A percentile compares a stretch with the other conserved stretches of the same genome.
Conservation (phyloP, 176 grass and related monocot genomes). For the Tillandsia leiboldiana region DNA sequence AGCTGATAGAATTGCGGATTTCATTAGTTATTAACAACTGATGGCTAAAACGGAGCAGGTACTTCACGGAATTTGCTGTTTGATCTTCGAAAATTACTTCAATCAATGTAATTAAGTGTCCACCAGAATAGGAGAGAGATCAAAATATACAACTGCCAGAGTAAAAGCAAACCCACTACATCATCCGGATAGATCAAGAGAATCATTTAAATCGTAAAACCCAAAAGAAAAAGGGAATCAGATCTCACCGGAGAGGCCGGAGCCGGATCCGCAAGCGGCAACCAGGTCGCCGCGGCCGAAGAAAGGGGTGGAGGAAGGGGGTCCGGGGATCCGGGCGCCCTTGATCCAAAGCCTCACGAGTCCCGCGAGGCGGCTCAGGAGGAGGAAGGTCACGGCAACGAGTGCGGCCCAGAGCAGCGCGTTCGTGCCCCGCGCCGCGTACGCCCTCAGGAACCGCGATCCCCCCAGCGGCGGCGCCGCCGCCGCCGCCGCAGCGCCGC, state of each 20-base stretch:
- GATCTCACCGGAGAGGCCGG: conserved; percentile 42
- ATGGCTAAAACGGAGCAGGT: too few species aligned
- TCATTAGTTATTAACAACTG: too few species aligned
- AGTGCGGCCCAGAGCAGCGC: conserved; percentile 64
- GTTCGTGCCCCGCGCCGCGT: conserved; percentile 65
- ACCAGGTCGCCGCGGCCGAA: conserved; percentile 25
- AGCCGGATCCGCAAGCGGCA: conserved; percentile 33
- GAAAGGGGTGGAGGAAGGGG: conserved; percentile 17
- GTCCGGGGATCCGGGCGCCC: conserved; percentile 59
- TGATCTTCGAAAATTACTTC: not conserved
- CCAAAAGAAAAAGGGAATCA: not conserved
- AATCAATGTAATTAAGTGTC: too few species aligned
- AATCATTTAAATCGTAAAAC: not conserved
- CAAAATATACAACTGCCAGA: too few species aligned
- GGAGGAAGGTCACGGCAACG: conserved; percentile 41
- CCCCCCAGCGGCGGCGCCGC: not conserved
- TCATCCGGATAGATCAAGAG: not conserved
- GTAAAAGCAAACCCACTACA: too few species aligned
- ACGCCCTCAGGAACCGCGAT: conserved; percentile 46
- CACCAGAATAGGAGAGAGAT: too few species aligned
- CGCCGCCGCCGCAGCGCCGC: not conserved
- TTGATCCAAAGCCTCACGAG: conserved; percentile 54
- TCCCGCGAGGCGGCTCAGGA: conserved; percentile 33
- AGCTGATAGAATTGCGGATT: too few species aligned
- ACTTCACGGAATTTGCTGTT: too few species aligned